Percentiles rank a stretch among this genome's conserved stretches.
Conservation (phyloP, 208 protist genomes). For the Zelonia costaricensis region DNA sequence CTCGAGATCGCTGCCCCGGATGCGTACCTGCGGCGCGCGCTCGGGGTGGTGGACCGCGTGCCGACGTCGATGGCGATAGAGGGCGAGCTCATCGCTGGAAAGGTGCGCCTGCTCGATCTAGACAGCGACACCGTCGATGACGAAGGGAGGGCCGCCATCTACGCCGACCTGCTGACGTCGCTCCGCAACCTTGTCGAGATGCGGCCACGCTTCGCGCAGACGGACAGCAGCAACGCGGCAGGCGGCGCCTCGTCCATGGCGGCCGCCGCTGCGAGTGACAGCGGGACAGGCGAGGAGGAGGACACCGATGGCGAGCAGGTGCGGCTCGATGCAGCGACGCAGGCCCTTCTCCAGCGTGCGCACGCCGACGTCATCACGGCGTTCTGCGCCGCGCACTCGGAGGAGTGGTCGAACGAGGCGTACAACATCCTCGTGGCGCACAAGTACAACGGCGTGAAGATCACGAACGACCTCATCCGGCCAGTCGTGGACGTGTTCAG, state of each 20-base stretch:
- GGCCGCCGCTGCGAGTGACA: neutral
- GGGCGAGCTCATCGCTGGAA: conserved; percentile 69
- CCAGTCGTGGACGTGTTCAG: conserved; percentile 66
- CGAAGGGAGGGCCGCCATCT: conserved; percentile 52
- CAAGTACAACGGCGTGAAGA: conserved; percentile 86
- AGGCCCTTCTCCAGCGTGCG: conserved; percentile 47
- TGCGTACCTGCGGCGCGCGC: conserved; percentile 59
- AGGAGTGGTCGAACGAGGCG: conserved; percentile 71
- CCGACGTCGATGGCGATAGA: conserved; percentile 66
- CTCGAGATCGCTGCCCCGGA: conserved; percentile 53
- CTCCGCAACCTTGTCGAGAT: conserved; percentile 80
- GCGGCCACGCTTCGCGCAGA: conserved; percentile 40
- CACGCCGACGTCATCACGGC: conserved; percentile 54
- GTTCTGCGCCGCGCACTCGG: conserved; percentile 55
- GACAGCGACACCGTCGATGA: conserved; percentile 61
- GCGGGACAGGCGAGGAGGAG: conserved; percentile 8
- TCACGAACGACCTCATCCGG: conserved; percentile 64
- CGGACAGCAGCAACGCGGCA: neutral
- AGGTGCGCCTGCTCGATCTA: conserved; percentile 69
- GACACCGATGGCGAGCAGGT: conserved; percentile 4
- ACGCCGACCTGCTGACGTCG: conserved; percentile 73
- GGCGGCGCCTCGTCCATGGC: neutral
- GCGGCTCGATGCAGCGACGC: conserved; percentile 27
- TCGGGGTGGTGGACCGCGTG: conserved; percentile 70
- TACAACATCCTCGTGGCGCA: conserved; percentile 84